These are phyloP conservation scores for Heterobasidion occidentale DNA, from an alignment of 1,284 basidiomycete genomes.

Conservation along the genomic window DNA sequence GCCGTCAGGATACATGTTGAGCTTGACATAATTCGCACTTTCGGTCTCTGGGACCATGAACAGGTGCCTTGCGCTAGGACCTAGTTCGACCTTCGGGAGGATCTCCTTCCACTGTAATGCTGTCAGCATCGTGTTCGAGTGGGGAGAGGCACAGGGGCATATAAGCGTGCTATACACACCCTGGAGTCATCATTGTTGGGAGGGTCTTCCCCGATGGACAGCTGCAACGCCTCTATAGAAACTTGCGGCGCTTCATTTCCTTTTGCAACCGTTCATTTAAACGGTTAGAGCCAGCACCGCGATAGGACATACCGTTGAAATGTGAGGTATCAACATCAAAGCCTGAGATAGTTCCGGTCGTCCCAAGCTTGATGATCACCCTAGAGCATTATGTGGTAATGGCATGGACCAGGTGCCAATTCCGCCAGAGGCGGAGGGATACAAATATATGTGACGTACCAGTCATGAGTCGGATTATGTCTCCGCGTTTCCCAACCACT, in stretches of 20 bases:
- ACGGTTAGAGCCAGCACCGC: not conserved
- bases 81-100: slow-evolving; percentile 67
- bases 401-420: not conserved
- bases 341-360: slow-evolving; percentile 70
- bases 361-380: slow-evolving; percentile 88
- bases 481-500: slow-evolving; percentile 93
- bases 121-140: not conserved
- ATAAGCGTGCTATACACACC: slow-evolving; percentile 30
- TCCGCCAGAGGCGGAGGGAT: not conserved
- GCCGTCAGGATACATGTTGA: slow-evolving; percentile 96
- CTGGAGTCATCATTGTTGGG: slow-evolving; percentile 38
- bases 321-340: slow-evolving; percentile 96
- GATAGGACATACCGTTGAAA: slow-evolving; percentile 66
- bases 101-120: slow-evolving; percentile 70
- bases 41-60: slow-evolving; percentile 62
- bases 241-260: slow-evolving; percentile 88
- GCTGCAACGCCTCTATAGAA: slow-evolving; percentile 62
- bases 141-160: not conserved
- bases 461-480: slow-evolving; percentile 87
- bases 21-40: slow-evolving; percentile 76
- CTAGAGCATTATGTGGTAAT: slow-evolving; percentile 29
- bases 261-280: slow-evolving; percentile 18
- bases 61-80: slow-evolving; percentile 81
- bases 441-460: slow-evolving; percentile 41
- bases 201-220: slow-evolving; percentile 32